phyloP scores from a whole-genome alignment of 495 filamentous ascomycete genomes.

The Neurospora intermedia region DNA sequence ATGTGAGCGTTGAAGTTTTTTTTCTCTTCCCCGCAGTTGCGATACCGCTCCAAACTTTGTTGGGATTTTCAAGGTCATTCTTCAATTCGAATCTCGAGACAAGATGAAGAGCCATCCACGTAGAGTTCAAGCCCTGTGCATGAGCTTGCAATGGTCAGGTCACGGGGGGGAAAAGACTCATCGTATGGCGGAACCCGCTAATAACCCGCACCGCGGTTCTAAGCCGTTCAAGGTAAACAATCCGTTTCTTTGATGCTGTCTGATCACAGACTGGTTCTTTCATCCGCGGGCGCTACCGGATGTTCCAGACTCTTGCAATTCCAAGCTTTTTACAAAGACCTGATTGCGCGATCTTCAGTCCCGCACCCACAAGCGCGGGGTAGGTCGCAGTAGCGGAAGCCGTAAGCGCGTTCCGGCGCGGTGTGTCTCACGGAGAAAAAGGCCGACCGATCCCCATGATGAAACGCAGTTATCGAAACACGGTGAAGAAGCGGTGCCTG shows the following conservation, averaged over 20 bases:
- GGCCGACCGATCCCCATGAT: not conserved
- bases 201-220: not conserved
- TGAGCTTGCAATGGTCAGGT: not conserved
- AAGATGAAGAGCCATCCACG: not conserved
- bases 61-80: not conserved
- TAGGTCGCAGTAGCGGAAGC: not conserved
- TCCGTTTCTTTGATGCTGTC: not conserved
- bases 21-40: not conserved
- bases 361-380: not conserved
- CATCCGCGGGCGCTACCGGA: not conserved
- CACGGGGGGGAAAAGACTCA: not conserved
- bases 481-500: not conserved
- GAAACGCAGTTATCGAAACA: not conserved
- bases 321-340: not conserved
- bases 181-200: not conserved
- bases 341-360: not conserved
- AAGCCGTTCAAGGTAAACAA: not conserved
- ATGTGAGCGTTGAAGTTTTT: not conserved
- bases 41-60: not conserved
- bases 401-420: not conserved
- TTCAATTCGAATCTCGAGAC: not conserved
- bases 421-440: not conserved
- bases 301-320: not conserved
- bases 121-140: not conserved
- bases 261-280: not conserved